phyloP scores from a whole-genome alignment of 768 basidiomycete species.

The Dentipellis sp. region DNA sequence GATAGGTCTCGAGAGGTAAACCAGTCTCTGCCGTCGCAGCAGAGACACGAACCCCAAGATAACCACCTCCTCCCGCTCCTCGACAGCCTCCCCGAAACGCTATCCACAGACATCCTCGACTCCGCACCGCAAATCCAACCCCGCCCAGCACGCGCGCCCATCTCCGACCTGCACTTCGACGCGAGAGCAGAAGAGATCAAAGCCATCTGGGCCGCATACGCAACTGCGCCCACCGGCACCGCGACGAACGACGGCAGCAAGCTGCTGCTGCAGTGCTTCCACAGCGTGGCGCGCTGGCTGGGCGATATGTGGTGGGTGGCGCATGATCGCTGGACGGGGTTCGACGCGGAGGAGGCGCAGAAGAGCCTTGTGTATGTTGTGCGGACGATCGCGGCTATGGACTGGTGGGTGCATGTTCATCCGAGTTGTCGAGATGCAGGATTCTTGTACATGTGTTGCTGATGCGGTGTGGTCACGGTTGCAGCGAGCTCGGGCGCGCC shows the following conservation, averaged over 20 bases:
- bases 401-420: neutral
- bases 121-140: slow-evolving; percentile 32
- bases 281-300: slow-evolving; percentile 47
- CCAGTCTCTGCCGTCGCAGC: too few species aligned
- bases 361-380: slow-evolving; percentile 43
- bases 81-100: slow-evolving; percentile 29
- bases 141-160: slow-evolving; percentile 34
- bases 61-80: slow-evolving; percentile 37
- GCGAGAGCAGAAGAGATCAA: slow-evolving; percentile 48
- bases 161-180: slow-evolving; percentile 37
- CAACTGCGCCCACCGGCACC: slow-evolving; percentile 39
- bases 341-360: slow-evolving; percentile 42
- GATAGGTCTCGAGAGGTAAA: too few species aligned
- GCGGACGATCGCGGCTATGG: slow-evolving; percentile 27
- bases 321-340: slow-evolving; percentile 48
- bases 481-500: slow-evolving; percentile 38
- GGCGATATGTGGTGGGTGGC: slow-evolving; percentile 54
- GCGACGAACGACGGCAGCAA: slow-evolving; percentile 47
- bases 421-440: neutral
- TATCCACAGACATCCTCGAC: slow-evolving; percentile 27
- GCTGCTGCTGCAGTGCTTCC: slow-evolving; percentile 44
- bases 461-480: slow-evolving; percentile 29
- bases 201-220: slow-evolving; percentile 40
- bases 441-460: neutral
- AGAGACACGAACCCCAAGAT: slow-evolving; percentile 27